Evolutionary conservation across 441 rosid species (phyloP).

Genomic region (Isatis lusitanica): DNA sequence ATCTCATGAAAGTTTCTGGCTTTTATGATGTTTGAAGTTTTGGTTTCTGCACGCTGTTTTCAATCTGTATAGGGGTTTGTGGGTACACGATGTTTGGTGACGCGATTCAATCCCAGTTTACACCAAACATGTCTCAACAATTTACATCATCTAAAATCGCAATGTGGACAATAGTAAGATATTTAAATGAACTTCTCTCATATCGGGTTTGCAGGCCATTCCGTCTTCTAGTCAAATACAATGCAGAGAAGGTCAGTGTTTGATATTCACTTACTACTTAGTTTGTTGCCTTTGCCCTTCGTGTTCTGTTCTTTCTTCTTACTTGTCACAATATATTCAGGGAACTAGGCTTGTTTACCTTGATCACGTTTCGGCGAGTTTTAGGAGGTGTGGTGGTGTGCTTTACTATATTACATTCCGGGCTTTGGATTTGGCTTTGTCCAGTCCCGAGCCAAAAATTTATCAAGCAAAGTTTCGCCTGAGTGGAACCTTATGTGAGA

Average conservation of each 20-base stretch:
- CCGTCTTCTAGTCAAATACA: neutral
- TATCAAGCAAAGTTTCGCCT: neutral
- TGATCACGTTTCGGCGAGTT: conserved; percentile 19
- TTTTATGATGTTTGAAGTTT: conserved; percentile 43
- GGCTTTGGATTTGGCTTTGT: conserved; percentile 15
- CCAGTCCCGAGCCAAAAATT: conserved; percentile 1
- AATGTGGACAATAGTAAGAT: conserved; percentile 59
- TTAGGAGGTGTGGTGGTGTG: neutral
- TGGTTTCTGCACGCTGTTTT: conserved; percentile 41
- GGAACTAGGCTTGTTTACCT: neutral
- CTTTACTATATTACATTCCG: conserved; percentile 1
- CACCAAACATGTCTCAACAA: conserved; percentile 62
- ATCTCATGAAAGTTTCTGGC: too few relatives aligned
- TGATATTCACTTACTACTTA: neutral
- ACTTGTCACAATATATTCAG: neutral
- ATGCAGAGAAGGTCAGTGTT: neutral
- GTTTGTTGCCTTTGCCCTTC: too few relatives aligned
- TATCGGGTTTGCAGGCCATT: too few relatives aligned
- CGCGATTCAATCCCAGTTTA: conserved; percentile 58
- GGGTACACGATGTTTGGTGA: conserved; percentile 71
- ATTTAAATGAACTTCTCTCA: neutral
- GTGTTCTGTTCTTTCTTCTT: neutral
- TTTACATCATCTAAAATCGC: conserved; percentile 57
- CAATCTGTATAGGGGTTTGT: conserved; percentile 50
- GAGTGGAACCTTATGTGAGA: neutral